Conservation (phyloP, 371 early-diverging fungal species). For the Apophysomyces variabilis region DNA sequence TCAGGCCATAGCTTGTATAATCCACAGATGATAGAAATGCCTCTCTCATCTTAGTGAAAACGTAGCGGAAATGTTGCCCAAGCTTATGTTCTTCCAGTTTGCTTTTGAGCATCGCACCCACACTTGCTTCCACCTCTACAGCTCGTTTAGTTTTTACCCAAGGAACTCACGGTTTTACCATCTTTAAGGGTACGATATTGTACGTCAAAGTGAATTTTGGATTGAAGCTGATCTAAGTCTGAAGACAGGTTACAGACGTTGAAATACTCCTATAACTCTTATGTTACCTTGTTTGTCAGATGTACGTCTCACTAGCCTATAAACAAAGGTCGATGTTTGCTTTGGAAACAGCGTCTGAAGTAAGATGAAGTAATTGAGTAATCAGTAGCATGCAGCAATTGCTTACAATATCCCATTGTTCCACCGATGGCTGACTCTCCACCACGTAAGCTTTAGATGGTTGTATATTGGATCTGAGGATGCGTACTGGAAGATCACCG, state of each 20-base stretch:
- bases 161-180: slow-evolving; percentile 38
- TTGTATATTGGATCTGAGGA: slow-evolving; percentile 51
- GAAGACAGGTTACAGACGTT: neutral
- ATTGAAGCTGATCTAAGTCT: slow-evolving; percentile 21
- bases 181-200: slow-evolving; percentile 60
- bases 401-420: slow-evolving; percentile 58
- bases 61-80: slow-evolving; percentile 58
- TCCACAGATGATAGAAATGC: slow-evolving; percentile 59
- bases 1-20: slow-evolving; percentile 65
- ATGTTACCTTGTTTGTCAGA: slow-evolving; percentile 6
- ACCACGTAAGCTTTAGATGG: slow-evolving; percentile 52
- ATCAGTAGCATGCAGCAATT: neutral
- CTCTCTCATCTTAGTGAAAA: slow-evolving; percentile 56
- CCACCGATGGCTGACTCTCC: slow-evolving; percentile 39
- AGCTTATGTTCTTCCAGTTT: slow-evolving; percentile 49
- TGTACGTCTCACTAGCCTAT: slow-evolving; percentile 58
- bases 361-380: neutral
- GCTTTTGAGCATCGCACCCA: slow-evolving; percentile 50
- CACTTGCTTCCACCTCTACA: slow-evolving; percentile 67
- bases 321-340: slow-evolving; percentile 65
- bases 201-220: slow-evolving; percentile 61
- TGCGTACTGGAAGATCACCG: slow-evolving; percentile 63
- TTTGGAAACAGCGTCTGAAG: slow-evolving; percentile 63
- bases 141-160: neutral
- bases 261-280: neutral